Evolutionary conservation across 371 early-diverging fungal species (phyloP).

Genomic region (Globomyces sp.): DNA sequence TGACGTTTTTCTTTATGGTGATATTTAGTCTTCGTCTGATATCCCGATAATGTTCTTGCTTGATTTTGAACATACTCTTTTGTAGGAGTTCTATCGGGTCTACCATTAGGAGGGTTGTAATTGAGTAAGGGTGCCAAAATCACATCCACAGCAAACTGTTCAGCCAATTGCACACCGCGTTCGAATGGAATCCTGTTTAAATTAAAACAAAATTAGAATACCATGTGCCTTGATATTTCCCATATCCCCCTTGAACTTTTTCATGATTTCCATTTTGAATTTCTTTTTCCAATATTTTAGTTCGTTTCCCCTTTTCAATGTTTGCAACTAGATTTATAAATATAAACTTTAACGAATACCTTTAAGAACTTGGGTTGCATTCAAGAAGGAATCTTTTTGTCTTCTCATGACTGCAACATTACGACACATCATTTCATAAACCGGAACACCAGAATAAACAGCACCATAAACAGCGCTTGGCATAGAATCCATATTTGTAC

Average conservation of each 20-base stretch:
- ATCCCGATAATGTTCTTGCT: neutral
- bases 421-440: conserved; percentile 82
- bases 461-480: conserved; percentile 52
- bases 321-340: conserved; percentile 61
- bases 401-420: conserved; percentile 88
- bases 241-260: conserved; percentile 94
- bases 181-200: conserved; percentile 77
- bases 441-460: conserved; percentile 88
- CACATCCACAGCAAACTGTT: conserved; percentile 39
- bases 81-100: conserved; percentile 43
- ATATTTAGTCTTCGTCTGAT: neutral
- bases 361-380: conserved; percentile 94
- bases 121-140: conserved; percentile 44
- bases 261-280: conserved; percentile 78
- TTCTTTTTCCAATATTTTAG: conserved; percentile 85
- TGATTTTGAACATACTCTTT: conserved; percentile 49
- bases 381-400: conserved; percentile 77
- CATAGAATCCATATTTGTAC: too few relatives aligned
- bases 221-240: conserved; percentile 67
- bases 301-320: conserved; percentile 84
- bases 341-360: too few relatives aligned
- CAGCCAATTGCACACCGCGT: conserved; percentile 70
- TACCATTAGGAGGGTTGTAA: conserved; percentile 34
- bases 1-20: neutral
- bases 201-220: conserved; percentile 27